These are phyloP conservation scores for Aquilaria sinensis DNA, from an alignment of 345 rosid species.

Conservation along the genomic window DNA sequence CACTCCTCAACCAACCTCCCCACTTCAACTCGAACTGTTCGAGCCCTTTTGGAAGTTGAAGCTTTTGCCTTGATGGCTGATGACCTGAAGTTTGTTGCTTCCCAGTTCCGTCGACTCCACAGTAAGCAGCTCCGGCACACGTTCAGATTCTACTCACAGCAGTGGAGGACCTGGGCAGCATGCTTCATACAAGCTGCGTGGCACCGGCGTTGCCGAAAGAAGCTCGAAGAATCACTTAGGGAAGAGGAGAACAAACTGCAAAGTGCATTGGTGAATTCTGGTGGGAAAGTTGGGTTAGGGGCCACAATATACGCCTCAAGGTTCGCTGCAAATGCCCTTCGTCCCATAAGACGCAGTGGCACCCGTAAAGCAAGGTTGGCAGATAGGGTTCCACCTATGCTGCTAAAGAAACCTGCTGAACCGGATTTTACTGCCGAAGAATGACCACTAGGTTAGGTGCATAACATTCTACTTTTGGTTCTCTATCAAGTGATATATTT, in stretches of 20 bases:
- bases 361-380: constrained; percentile 50
- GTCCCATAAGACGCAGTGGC: constrained; percentile 42
- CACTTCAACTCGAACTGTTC: constrained; percentile 77
- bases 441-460: constrained; percentile 13
- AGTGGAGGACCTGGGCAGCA: constrained; percentile 97
- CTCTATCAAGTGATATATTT: too few relatives aligned
- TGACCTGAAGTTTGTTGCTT: constrained; percentile 77
- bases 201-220: constrained; percentile 70
- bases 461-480: too few relatives aligned
- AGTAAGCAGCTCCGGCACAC: constrained; percentile 87
- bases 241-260: constrained; percentile 73
- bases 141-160: constrained; percentile 77
- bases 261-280: constrained; percentile 61
- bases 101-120: constrained; percentile 82
- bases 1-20: constrained; percentile 79
- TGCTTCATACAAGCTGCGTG: constrained; percentile 88
- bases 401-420: constrained; percentile 89
- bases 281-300: constrained; percentile 74
- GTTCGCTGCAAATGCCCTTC: constrained; percentile 78
- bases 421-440: constrained; percentile 77
- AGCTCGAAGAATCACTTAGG: constrained; percentile 55
- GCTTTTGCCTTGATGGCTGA: constrained; percentile 84
- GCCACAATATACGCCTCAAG: constrained; percentile 84
- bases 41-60: constrained; percentile 69
- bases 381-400: constrained; percentile 58